Evolutionary conservation across 2,329 filamentous ascomycete species (phyloP).

Genomic region (Didymella pomorum): DNA sequence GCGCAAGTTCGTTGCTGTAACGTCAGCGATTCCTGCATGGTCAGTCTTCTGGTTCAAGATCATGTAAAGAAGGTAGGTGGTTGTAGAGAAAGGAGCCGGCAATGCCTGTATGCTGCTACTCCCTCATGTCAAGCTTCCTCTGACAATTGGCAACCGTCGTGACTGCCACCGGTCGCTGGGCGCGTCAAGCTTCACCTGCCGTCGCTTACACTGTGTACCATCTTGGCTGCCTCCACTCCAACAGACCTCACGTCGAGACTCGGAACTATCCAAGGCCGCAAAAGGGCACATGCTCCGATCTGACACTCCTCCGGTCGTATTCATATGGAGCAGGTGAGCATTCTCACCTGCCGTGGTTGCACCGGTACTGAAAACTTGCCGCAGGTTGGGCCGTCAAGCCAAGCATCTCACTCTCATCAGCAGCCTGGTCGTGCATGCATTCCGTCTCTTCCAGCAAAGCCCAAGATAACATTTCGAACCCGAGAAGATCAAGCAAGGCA

Average conservation of each 20-base stretch:
- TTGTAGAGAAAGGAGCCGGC: too few relatives aligned
- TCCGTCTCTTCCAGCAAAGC: constrained; percentile 3
- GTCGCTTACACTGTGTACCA: constrained; percentile 2
- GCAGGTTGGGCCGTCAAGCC: not conserved
- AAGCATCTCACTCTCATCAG: not conserved
- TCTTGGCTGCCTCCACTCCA: constrained; percentile 5
- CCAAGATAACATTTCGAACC: not conserved
- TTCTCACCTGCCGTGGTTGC: constrained; percentile 1
- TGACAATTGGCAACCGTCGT: not conserved
- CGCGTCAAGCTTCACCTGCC: constrained; percentile 13
- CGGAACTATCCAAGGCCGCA: too few relatives aligned
- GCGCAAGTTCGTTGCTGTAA: not conserved
- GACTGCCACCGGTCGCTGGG: not conserved
- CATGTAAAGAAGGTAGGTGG: not conserved
- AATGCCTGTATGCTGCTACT: not conserved
- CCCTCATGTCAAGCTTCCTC: not conserved
- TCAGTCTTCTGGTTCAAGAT: not conserved
- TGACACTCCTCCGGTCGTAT: not conserved
- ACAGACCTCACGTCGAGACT: not conserved
- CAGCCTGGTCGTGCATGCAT: not conserved
- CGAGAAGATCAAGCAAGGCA: not conserved
- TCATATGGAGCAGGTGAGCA: not conserved
- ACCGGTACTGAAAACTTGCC: not conserved
- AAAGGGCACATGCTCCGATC: not conserved
- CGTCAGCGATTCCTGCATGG: not conserved